phyloP scores from a whole-genome alignment of 2,329 filamentous ascomycete genomes.

The Ascochyta viciae-villosae region DNA sequence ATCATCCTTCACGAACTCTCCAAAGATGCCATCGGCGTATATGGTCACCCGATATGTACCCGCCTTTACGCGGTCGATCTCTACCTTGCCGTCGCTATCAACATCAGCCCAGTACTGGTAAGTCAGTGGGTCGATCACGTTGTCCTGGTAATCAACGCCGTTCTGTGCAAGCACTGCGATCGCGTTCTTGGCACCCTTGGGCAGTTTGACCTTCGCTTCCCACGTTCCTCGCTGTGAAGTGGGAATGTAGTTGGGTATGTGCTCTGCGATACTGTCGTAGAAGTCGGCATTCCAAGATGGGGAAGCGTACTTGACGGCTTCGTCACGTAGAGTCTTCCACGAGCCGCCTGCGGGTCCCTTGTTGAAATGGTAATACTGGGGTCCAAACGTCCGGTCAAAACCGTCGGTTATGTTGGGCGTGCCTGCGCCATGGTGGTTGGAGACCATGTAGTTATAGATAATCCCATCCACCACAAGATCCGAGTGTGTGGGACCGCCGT shows the following conservation, averaged over 20 bases:
- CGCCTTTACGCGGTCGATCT: conserved; percentile 62
- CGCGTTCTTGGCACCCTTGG: conserved; percentile 57
- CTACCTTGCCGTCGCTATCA: conserved; percentile 57
- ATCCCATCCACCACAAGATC: conserved; percentile 70
- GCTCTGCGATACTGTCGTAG: conserved; percentile 67
- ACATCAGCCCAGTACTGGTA: conserved; percentile 67
- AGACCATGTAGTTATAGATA: conserved; percentile 65
- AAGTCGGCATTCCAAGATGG: conserved; percentile 64
- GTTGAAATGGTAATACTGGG: conserved; percentile 70
- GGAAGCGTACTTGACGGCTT: conserved; percentile 61
- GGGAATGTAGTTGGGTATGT: conserved; percentile 66
- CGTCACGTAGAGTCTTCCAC: conserved; percentile 56
- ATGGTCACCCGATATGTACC: conserved; percentile 69
- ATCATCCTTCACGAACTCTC: conserved; percentile 63
- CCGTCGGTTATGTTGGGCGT: conserved; percentile 70
- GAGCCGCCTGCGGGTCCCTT: conserved; percentile 52
- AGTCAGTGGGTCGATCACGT: conserved; percentile 61
- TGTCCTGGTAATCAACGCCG: conserved; percentile 65
- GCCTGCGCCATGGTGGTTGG: conserved; percentile 68
- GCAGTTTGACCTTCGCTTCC: conserved; percentile 60
- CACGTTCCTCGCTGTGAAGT: conserved; percentile 60
- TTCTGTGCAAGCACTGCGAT: conserved; percentile 64
- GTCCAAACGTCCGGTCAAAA: conserved; percentile 71
- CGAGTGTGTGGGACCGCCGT: conserved; percentile 67
- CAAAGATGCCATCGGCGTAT: conserved; percentile 69